Percentiles rank a stretch among this genome's conserved stretches.
Evolutionary conservation across 495 filamentous ascomycete genomes (phyloP).

Genomic region (Bacidia rubella): DNA sequence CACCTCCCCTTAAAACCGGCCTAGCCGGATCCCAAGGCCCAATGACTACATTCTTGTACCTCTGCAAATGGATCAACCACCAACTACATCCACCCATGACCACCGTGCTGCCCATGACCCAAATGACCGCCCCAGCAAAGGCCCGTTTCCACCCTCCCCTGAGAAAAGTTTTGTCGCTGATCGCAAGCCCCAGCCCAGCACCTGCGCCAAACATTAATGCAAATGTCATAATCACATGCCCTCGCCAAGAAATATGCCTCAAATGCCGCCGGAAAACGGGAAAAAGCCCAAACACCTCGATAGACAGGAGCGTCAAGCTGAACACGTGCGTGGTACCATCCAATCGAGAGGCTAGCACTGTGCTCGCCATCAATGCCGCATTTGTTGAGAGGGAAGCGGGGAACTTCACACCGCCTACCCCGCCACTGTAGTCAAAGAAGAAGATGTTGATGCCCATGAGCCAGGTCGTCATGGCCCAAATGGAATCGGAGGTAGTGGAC

Average conservation of each 20-base stretch:
- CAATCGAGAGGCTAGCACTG: conserved; percentile 77
- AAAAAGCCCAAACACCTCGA: conserved; percentile 94
- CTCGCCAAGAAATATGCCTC: conserved; percentile 67
- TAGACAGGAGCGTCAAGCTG: conserved; percentile 84
- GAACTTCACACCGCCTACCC: conserved; percentile 47
- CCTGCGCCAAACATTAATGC: conserved; percentile 67
- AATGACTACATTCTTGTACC: conserved; percentile 98
- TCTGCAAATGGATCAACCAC: conserved; percentile 95
- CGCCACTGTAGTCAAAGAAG: conserved; percentile 92
- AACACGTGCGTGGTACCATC: conserved; percentile 89
- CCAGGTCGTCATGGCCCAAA: conserved; percentile 93
- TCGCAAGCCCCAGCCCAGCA: conserved; percentile 59
- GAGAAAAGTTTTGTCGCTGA: conserved; percentile 34
- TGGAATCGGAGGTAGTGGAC: conserved; percentile 79
- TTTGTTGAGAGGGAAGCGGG: conserved; percentile 88
- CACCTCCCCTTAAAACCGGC: conserved; percentile 47
- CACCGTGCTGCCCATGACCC: conserved; percentile 51
- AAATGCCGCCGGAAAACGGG: conserved; percentile 86
- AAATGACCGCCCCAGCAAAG: conserved; percentile 57
- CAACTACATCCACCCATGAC: conserved; percentile 90
- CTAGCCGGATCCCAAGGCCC: conserved; percentile 96
- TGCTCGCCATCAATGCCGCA: conserved; percentile 86
- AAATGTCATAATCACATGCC: conserved; percentile 65
- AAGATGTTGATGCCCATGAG: conserved; percentile 90
- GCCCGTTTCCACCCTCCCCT: conserved; percentile 61